phyloP scores from a whole-genome alignment of 2,329 filamentous ascomycete genomes.

The Aspergillus cejpii region DNA sequence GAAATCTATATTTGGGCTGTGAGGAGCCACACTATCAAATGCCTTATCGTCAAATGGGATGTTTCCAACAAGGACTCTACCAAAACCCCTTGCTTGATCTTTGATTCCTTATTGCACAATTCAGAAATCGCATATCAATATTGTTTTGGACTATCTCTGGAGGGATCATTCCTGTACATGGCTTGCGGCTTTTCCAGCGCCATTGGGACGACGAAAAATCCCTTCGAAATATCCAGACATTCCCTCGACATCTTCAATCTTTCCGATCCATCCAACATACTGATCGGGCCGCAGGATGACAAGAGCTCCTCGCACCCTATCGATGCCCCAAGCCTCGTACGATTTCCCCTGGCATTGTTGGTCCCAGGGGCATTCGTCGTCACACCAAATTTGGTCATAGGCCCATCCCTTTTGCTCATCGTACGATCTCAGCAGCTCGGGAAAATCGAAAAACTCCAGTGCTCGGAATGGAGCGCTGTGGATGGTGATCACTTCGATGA shows the following conservation, averaged over 20 bases:
- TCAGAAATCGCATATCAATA: too few species aligned
- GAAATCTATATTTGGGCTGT: too few species aligned
- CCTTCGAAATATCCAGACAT: constrained; percentile 21
- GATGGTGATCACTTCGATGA: constrained; percentile 56
- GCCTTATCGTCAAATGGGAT: too few species aligned
- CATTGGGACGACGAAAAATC: constrained; percentile 7
- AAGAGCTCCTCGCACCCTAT: constrained; percentile 18
- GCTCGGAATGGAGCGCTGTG: constrained; percentile 50
- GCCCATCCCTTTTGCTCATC: constrained; percentile 47
- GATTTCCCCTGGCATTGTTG: constrained; percentile 21
- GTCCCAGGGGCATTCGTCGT: constrained; percentile 35
- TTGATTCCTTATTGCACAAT: too few species aligned
- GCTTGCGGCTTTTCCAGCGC: neutral
- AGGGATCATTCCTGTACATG: neutral
- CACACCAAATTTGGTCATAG: constrained; percentile 53
- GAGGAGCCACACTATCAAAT: too few species aligned
- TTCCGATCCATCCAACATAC: constrained; percentile 26
- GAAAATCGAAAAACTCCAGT: constrained; percentile 47
- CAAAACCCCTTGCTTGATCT: too few species aligned
- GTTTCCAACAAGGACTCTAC: too few species aligned
- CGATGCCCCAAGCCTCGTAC: constrained; percentile 24
- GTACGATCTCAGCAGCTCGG: constrained; percentile 45
- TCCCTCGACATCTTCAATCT: constrained; percentile 19
- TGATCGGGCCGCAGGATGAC: constrained; percentile 24
- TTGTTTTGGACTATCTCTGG: too few species aligned